Percentiles rank a stretch among this genome's conserved stretches.
Evolutionary conservation across 371 early-diverging fungal genomes (phyloP).

Genomic region (Chytridium lagenaria): DNA sequence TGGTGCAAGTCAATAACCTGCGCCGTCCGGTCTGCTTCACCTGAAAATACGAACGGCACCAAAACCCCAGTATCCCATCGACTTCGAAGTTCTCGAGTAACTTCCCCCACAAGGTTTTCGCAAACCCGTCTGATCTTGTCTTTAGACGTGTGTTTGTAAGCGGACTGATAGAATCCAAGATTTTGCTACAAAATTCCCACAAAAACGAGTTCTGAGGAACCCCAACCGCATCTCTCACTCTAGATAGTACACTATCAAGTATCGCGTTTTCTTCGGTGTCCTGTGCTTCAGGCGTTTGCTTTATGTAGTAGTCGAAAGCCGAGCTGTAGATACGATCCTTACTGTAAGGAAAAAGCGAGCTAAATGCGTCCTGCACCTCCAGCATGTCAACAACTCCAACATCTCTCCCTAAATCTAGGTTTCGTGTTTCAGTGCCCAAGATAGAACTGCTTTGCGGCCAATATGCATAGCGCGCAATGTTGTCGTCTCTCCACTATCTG

Average conservation of each 20-base stretch:
- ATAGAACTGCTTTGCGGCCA: background rate
- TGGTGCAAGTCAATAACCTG: constrained; percentile 74
- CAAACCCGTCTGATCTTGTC: constrained; percentile 19
- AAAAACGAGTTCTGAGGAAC: constrained; percentile 17
- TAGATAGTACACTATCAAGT: background rate
- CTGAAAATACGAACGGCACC: constrained; percentile 26
- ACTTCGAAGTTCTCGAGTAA: constrained; percentile 29
- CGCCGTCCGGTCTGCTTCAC: background rate
- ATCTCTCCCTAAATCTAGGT: background rate
- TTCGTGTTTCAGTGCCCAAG: background rate
- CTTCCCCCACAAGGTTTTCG: constrained; percentile 40
- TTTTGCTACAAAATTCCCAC: constrained; percentile 36
- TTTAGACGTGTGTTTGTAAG: constrained; percentile 21
- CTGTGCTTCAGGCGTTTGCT: background rate
- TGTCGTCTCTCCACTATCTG: background rate
- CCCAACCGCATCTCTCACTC: background rate
- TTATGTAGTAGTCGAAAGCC: too few species aligned
- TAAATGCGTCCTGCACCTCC: background rate
- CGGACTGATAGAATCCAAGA: constrained; percentile 35
- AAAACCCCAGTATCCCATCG: constrained; percentile 40
- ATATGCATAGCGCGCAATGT: background rate
- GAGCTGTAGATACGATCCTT: too few species aligned
- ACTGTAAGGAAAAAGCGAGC: background rate
- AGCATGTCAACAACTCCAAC: constrained; percentile 4
- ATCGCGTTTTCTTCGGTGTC: background rate